These are phyloP conservation scores for Suillus paluster DNA, from an alignment of 768 basidiomycete species.

Conservation along the genomic window DNA sequence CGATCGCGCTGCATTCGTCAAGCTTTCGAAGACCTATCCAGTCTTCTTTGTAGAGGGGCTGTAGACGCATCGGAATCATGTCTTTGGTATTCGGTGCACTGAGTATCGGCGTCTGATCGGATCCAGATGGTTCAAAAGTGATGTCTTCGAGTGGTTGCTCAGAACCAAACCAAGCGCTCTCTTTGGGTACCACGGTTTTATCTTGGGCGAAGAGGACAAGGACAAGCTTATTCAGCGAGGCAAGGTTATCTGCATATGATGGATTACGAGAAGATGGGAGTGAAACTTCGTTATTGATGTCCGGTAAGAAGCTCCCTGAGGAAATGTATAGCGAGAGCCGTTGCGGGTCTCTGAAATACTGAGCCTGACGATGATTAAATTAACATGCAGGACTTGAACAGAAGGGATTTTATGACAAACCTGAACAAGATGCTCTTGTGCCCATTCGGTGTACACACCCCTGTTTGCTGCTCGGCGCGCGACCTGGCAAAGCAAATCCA, in stretches of 20 bases:
- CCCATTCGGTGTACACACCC: constrained; percentile 77
- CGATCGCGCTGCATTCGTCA: constrained; percentile 66
- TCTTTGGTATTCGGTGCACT: constrained; percentile 22
- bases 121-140: background rate
- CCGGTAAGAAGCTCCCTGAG: constrained; percentile 68
- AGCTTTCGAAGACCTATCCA: constrained; percentile 80
- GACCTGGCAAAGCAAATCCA: constrained; percentile 71
- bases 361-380: constrained; percentile 55
- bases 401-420: constrained; percentile 37
- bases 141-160: constrained; percentile 45
- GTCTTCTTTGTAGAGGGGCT: constrained; percentile 76
- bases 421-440: constrained; percentile 76
- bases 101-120: constrained; percentile 17
- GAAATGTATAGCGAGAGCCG: constrained; percentile 61
- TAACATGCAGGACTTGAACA: constrained; percentile 1
- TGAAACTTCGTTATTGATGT: constrained; percentile 77
- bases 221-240: constrained; percentile 66
- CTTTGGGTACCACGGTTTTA: constrained; percentile 80
- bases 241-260: constrained; percentile 64
- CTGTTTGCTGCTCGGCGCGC: constrained; percentile 63
- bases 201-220: constrained; percentile 77
- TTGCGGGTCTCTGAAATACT: constrained; percentile 81
- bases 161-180: constrained; percentile 86
- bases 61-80: constrained; percentile 72
- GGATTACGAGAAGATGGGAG: constrained; percentile 52